Evolutionary conservation across 2,329 filamentous ascomycete species (phyloP).

Genomic region (Zymoseptoria pseudotritici): DNA sequence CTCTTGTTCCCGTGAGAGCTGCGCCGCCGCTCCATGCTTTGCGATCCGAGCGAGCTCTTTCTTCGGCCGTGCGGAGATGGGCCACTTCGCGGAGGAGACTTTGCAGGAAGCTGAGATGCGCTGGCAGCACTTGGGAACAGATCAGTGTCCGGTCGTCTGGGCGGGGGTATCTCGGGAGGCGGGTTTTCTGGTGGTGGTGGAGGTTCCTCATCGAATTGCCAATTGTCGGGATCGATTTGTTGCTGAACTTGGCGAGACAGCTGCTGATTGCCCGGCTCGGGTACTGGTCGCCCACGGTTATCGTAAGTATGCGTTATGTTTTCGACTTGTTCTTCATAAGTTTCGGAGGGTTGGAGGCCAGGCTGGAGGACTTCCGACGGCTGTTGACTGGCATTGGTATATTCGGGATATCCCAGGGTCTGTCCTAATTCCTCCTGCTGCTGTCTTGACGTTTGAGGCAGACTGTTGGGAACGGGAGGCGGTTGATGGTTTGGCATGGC

Average conservation of each 20-base stretch:
- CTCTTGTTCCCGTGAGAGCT: conserved; percentile 45
- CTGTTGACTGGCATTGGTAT: conserved; percentile 30
- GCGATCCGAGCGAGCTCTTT: conserved; percentile 58
- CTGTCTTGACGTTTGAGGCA: conserved; percentile 17
- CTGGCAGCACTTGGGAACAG: conserved; percentile 69
- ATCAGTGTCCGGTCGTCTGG: conserved; percentile 73
- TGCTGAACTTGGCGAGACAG: conserved; percentile 8
- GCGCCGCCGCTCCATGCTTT: conserved; percentile 51
- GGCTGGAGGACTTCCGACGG: conserved; percentile 23
- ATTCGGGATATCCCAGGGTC: conserved; percentile 31
- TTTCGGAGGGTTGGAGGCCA: conserved; percentile 38
- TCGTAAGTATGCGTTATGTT: conserved; percentile 54
- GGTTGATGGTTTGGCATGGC: conserved; percentile 57
- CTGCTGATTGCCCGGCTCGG: conserved; percentile 33
- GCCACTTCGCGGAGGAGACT: conserved; percentile 64
- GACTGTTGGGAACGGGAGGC: conserved; percentile 29
- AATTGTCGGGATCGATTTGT: conserved; percentile 55
- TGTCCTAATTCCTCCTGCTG: conserved; percentile 16
- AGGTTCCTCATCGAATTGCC: conserved; percentile 80
- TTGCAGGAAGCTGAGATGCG: conserved; percentile 56
- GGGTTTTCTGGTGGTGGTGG: conserved; percentile 44
- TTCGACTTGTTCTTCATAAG: conserved; percentile 51
- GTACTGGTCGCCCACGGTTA: conserved; percentile 47
- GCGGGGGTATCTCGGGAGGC: conserved; percentile 44
- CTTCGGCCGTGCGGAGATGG: conserved; percentile 61